These are phyloP conservation scores for Teunomyces stri DNA, from an alignment of 805 yeast species.

Conservation along the genomic window DNA sequence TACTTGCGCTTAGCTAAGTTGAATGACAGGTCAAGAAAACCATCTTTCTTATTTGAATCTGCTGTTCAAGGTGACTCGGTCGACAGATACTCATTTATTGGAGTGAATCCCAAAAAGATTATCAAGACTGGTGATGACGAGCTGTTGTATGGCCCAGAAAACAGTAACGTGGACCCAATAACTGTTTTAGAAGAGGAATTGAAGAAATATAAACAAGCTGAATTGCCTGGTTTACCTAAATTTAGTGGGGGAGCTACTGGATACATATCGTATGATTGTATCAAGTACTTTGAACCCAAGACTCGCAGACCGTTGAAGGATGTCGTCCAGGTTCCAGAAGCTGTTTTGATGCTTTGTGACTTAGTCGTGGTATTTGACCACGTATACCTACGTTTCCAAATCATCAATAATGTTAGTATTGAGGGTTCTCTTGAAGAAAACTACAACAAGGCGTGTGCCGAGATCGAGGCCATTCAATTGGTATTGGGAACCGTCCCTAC, in stretches of 20 bases:
- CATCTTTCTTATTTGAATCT: slow-evolving; percentile 83
- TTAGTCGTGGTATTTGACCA: slow-evolving; percentile 89
- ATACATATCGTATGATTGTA: slow-evolving; percentile 93
- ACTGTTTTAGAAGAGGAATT: slow-evolving; percentile 71
- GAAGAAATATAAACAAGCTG: slow-evolving; percentile 61
- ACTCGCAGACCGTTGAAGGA: slow-evolving; percentile 76
- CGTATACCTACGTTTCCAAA: slow-evolving; percentile 89
- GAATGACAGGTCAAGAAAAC: slow-evolving; percentile 47
- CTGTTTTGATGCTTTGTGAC: slow-evolving; percentile 88
- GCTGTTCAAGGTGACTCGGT: slow-evolving; percentile 87
- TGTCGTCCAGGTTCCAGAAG: slow-evolving; percentile 83
- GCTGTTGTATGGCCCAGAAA: slow-evolving; percentile 21
- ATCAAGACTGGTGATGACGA: slow-evolving; percentile 77
- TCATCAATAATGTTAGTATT: slow-evolving; percentile 70
- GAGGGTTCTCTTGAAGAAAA: slow-evolving; percentile 30
- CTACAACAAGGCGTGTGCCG: slow-evolving; percentile 51
- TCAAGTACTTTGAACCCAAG: slow-evolving; percentile 93
- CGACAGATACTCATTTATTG: slow-evolving; percentile 89
- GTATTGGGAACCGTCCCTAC: slow-evolving; percentile 44
- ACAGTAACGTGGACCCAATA: slow-evolving; percentile 74
- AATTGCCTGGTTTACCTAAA: slow-evolving; percentile 77
- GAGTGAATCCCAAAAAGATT: slow-evolving; percentile 76
- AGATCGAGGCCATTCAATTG: slow-evolving; percentile 55
- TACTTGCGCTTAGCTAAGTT: slow-evolving; percentile 80
- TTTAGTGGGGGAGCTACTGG: slow-evolving; percentile 97